Percentiles rank a stretch among this genome's conserved stretches.
Conservation (phyloP, 345 rosid species). For the Microthlaspi erraticum region DNA sequence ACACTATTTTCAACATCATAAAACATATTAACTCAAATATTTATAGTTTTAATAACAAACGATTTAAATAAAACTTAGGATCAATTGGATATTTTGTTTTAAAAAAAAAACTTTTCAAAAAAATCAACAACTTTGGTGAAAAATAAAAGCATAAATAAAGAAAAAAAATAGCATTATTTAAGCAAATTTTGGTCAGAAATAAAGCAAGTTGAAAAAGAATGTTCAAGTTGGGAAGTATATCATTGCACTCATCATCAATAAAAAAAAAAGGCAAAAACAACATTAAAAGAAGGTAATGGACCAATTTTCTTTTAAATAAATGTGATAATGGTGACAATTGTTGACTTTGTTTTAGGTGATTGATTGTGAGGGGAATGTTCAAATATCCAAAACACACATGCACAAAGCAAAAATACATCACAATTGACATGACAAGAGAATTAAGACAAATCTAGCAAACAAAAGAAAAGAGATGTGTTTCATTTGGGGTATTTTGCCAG, state of each 20-base stretch:
- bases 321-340: slow-evolving; percentile 24
- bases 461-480: slow-evolving; percentile 26
- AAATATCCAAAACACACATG: slow-evolving; percentile 40
- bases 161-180: too few species aligned
- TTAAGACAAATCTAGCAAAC: slow-evolving; percentile 33
- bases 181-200: too few species aligned
- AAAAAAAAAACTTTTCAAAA: too few species aligned
- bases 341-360: slow-evolving; percentile 32
- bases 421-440: slow-evolving; percentile 40
- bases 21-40: too few species aligned
- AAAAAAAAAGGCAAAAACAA: slow-evolving; percentile 1
- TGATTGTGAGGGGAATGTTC: slow-evolving; percentile 33
- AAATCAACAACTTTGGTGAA: too few species aligned
- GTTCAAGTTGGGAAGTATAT: background rate
- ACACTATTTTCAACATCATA: too few species aligned
- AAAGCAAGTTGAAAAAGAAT: too few species aligned
- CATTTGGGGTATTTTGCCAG: slow-evolving; percentile 30
- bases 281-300: background rate
- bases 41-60: too few species aligned
- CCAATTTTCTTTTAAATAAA: background rate
- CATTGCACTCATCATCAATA: slow-evolving; percentile 1
- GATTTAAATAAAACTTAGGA: too few species aligned
- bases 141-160: too few species aligned
- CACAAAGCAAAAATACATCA: slow-evolving; percentile 35
- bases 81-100: too few species aligned